A percentile compares a stretch with the other conserved stretches of the same genome.
phyloP scores from a whole-genome alignment of 345 rosid species.

The Arabis hirsuta region DNA sequence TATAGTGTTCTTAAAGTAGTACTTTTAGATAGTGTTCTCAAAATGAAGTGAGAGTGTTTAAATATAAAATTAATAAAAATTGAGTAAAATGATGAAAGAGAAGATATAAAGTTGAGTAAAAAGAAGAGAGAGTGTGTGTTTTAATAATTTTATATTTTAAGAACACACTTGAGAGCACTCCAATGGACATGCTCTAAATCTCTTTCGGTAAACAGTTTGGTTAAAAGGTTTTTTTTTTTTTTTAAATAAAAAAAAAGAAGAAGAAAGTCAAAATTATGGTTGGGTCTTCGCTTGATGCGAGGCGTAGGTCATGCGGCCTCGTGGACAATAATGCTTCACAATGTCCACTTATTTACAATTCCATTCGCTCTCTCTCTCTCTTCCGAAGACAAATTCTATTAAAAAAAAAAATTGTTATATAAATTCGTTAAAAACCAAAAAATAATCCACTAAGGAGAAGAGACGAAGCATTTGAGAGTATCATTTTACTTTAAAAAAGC shows the following conservation, averaged over 20 bases:
- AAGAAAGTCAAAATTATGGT: slow-evolving; percentile 39
- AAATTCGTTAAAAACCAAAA: slow-evolving; percentile 28
- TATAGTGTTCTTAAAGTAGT: too few species aligned
- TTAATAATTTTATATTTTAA: too few species aligned
- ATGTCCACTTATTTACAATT: slow-evolving; percentile 40
- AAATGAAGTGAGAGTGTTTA: too few species aligned
- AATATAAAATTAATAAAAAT: too few species aligned
- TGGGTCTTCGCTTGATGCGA: slow-evolving; percentile 44
- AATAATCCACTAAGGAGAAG: slow-evolving; percentile 26
- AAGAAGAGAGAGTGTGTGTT: too few species aligned
- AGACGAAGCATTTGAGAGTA: slow-evolving; percentile 23
- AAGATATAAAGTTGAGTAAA: too few species aligned
- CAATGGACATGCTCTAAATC: too few species aligned
- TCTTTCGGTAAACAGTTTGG: neutral
- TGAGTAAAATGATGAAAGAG: too few species aligned
- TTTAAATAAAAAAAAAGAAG: neutral
- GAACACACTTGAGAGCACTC: too few species aligned
- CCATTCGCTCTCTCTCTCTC: slow-evolving; percentile 33
- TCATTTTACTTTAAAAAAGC: neutral
- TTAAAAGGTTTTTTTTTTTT: neutral
- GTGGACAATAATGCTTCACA: slow-evolving; percentile 49
- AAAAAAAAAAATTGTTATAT: slow-evolving; percentile 3
- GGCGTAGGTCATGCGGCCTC: slow-evolving; percentile 50
- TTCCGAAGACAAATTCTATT: slow-evolving; percentile 1
- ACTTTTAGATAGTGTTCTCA: too few species aligned